Base-by-base conservation (phyloP, 495 filamentous ascomycete species). In the Pseudevernia furfuracea region DNA sequence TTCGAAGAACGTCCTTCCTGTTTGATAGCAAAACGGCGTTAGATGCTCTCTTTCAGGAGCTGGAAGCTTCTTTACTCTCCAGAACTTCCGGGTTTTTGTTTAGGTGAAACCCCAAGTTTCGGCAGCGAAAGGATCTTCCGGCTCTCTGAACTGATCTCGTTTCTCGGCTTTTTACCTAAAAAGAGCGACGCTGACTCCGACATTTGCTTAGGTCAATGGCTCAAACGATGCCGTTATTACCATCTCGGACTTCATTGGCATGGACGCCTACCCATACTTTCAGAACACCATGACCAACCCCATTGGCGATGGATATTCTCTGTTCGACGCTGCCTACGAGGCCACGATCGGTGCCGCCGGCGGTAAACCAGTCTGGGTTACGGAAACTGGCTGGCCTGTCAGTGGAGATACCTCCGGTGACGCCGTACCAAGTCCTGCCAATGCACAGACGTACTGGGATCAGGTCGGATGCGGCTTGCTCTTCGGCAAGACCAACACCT, bases 331-430 rank as follows among this genome's bases (percentile, higher is more conserved):
- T 34, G 83, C 88, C 32, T 77, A 87, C 17, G 69, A 74, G 32
- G 77, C 76, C 44, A 91, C 89, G 62, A 75, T 82, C 68, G 72
- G 72, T 34, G 84, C 77, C 44, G 83, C 81, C 60, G 75, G 77
- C 28, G 82, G 80, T 64, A 93, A 91, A 82, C 78, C 82, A 19
- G 84, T 96, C 70, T 92, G 92, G 87, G 81, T 96, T 66, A 96
- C 91, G 30, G 92, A 96, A 82, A 95, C 91, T 34, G 92, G 92
- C 66, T 93, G 87, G 81, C 92, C 92, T 62, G 85, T 89, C 32
- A 84, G 77, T 65, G 92, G 91, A 38, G 72, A 78, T 43, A 78
- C 75, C 21, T 74, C 81, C 65, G 84, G 82, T 64, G 71, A 83
- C 44, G 90, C 87, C 60, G 76, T 87, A 11, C 81, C 92, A 30